phyloP scores from a whole-genome alignment of 148 eudicot species.

The Silene uniflora region DNA sequence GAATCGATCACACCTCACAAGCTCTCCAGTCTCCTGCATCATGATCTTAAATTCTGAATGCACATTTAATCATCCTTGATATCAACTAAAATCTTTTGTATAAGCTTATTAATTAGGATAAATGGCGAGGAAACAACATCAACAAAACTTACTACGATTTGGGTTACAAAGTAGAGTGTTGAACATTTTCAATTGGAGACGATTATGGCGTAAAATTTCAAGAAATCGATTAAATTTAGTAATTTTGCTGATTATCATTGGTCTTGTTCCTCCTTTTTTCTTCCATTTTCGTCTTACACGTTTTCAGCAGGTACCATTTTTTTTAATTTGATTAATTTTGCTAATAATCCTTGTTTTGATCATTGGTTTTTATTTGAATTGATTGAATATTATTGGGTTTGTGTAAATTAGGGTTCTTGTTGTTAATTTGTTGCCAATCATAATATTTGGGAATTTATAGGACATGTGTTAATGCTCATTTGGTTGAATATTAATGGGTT shows the following conservation, averaged over 20 bases:
- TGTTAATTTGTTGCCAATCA: no score
- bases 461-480: no score
- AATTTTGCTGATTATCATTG: conserved; percentile 37
- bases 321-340: not conserved
- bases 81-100: no score
- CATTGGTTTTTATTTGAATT: not conserved
- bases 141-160: not conserved
- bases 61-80: not conserved
- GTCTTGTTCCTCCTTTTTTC: conserved; percentile 35
- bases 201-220: conserved; percentile 26
- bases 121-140: conserved; percentile 33
- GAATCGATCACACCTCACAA: no score
- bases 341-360: not conserved
- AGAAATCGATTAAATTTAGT: conserved; percentile 36
- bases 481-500: not conserved
- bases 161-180: conserved; percentile 16
- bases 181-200: conserved; percentile 3
- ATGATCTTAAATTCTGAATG: no score
- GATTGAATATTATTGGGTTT: no score
- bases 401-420: no score
- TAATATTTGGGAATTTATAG: no score
- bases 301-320: conserved; percentile 27
- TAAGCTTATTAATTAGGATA: not conserved
- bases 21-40: no score
- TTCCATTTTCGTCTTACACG: conserved; percentile 36